Evolutionary conservation across 345 rosid species (phyloP), one percentile per base, ranked within the genome.

Genomic region (Populus nigra): DNA sequence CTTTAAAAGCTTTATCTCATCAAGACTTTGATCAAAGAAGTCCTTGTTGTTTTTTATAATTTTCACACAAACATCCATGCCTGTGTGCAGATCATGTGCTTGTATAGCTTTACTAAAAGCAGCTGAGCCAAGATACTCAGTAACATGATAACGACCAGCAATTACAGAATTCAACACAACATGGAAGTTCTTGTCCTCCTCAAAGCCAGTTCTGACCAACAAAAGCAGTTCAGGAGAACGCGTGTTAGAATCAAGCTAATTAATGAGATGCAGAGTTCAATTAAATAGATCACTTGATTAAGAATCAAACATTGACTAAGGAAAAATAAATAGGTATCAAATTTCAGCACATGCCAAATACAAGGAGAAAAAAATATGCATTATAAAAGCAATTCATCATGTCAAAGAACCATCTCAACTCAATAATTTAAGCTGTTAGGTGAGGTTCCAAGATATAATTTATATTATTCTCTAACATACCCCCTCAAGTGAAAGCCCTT

Each of bases 91-190:
- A 81, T 96, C 99, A 88, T 96, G 99, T 29, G 99, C 98, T 87
- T 96, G 99, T 83, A 96, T 91, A 85, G 99, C 98, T 85, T 96
- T 96, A 80, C 99, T 96, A 79, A 96, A 96, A 43, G 99, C 99
- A 76, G 99, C 99, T 16, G 99, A 96, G 68, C 99, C 99, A 84
- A 96, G 97, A 85, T 92, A 94, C 88, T 96, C 99, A 0, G 99
- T 96, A 71, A 96, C 97, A 84, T 96, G 99, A 84, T 94, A 96
- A 38, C 97, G 92, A 76, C 99, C 98, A 77, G 99, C 98, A 65
- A 96, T 84, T 18, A 96, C 97, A 68, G 98, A 96, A 83, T 96
- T 96, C 65, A 96, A 74, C 77, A 94, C 96, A 78, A 94, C 99
- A 78, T 94, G 94, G 76, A 96, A 96, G 84, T 94, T 96, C 89